A percentile compares a stretch with the other conserved stretches of the same genome.
Conservation (phyloP, 208 protist species). For the Spironucleus salmonicida region DNA sequence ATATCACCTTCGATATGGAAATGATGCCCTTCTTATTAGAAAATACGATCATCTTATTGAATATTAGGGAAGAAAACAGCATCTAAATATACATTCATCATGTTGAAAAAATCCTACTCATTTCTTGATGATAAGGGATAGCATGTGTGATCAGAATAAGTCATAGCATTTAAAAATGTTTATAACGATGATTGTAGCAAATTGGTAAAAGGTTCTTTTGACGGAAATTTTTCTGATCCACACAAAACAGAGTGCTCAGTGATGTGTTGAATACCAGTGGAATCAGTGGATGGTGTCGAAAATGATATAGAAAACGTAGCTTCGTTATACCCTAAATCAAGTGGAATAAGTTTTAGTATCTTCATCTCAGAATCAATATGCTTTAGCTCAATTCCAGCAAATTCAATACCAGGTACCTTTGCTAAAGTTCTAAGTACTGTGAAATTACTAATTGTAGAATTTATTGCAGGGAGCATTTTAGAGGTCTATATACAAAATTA, state of each 20-base stretch:
- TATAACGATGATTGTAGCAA: slow-evolving; percentile 44
- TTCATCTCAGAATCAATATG: neutral
- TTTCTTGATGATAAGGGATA: slow-evolving; percentile 37
- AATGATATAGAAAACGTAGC: neutral
- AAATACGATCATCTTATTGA: slow-evolving; percentile 29
- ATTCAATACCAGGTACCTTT: neutral
- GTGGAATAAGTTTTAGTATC: neutral
- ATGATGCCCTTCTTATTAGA: slow-evolving; percentile 37
- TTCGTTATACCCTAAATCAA: neutral
- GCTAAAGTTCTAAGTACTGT: neutral
- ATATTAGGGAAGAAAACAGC: slow-evolving; percentile 43
- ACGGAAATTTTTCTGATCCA: slow-evolving; percentile 42
- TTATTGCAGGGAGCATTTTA: neutral
- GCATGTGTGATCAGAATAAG: slow-evolving; percentile 40
- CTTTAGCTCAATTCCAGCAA: neutral
- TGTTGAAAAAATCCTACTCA: slow-evolving; percentile 46
- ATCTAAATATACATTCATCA: slow-evolving; percentile 49
- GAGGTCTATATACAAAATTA: too few relatives aligned
- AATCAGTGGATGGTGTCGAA: slow-evolving; percentile 1
- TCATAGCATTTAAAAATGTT: slow-evolving; percentile 49
- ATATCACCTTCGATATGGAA: slow-evolving; percentile 28
- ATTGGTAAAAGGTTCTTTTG: slow-evolving; percentile 42
- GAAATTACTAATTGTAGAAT: neutral
- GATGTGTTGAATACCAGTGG: slow-evolving; percentile 45
- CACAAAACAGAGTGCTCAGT: slow-evolving; percentile 46